Base-by-base conservation (phyloP, 2,329 filamentous ascomycete species). In the Exophiala aquamarina region DNA sequence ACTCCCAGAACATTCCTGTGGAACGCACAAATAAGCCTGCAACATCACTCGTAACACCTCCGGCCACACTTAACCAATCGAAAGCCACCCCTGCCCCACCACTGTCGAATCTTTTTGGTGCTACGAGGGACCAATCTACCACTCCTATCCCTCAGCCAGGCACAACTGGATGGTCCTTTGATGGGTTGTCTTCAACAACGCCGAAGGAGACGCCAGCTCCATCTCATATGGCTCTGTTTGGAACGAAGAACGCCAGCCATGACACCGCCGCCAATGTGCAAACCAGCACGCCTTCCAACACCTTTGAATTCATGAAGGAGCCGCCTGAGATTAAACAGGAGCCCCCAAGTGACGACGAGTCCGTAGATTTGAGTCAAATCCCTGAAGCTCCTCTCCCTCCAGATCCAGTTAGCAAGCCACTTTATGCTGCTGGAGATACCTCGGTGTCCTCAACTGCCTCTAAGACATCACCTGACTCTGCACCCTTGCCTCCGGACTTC, bases 361-460 rank as follows among this genome's bases (percentile, higher is more conserved):
- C 52, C 3, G 63, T 65, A 8, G 61, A 67, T 29, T 46, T 64
- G 19, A 58, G 63, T 14, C 57, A 63, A 29, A 50, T 63, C 19
- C 44, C 63, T 7, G 66, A 70, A 51, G 51, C 65, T 8, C 73
- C 73, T 8, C 59, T 76, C 28, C 73, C 73, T 3, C 73, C 73
- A 13, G 71, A 75, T 32, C 55, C 73, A 4, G 72, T 70, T n/a
- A 75, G 70, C 50, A 73, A 68, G 57, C 65, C 63, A 29, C 64
- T 56, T 10, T 75, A 74, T 57, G 67, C 67, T 7, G 66, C 72
- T 19, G 72, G 71, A 4, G 73, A 76, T 49, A 74, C 72, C n/a
- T 73, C 72, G 3, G 69, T 66, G 7, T 74, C 71, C 7, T 50
- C 54, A 6, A 43, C 39, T 29, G 7, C 36, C 23, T 48, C 46